Base-by-base conservation (phyloP, 805 yeast genomes). In the Cyberlindnera subsufficiens region DNA sequence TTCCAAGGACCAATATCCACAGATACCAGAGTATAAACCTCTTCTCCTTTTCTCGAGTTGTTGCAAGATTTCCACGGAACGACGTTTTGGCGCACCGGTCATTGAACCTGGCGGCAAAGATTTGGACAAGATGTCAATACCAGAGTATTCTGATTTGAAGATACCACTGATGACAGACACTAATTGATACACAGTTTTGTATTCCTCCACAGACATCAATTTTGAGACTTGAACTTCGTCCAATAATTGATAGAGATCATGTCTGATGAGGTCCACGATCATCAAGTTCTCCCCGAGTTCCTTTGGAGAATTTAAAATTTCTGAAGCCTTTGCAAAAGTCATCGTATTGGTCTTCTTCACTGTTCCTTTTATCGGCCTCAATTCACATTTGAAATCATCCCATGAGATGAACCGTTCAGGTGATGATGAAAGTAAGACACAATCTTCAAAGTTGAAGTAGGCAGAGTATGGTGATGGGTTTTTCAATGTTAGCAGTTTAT, bases 1-100 rank as follows among this genome's bases (percentile, higher is more conserved):
- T 20, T 87, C 79, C 13, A 86, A 68, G 1, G 96, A 83, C 96
- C 96, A 90, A 65, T 89, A 93, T 0, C 99, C 99, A 29, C 86
- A 81, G 2, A 91, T 93, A 15, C 99, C 99, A 44, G 96, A 86
- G 59, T 93, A 93, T 1, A 91, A 63, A 0, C 98, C 98, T 54
- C 98, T 72, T 36, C 59, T 53, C 1, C 49, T 39, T 18, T 56
- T 61, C 19, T 70, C 65, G 11, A 65, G 45, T 10, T 62, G 52
- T 46, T 82, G 85, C 25, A 93, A 68, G 5, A 95, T 61, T 60
- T 91, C 93, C 6, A 93, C 95, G 0, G 96, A 87, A 45, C 96
- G 74, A 53, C 82, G 85, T 66, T 93, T 93, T 3, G 99, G 99
- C 0, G 99, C 99, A 3, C 99, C 99, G 0, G 99, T 93, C 99